Evolutionary conservation across 371 early-diverging fungal species (phyloP), one percentile per base, ranked within the genome.

Genomic region (Aphelidium insulamus): DNA sequence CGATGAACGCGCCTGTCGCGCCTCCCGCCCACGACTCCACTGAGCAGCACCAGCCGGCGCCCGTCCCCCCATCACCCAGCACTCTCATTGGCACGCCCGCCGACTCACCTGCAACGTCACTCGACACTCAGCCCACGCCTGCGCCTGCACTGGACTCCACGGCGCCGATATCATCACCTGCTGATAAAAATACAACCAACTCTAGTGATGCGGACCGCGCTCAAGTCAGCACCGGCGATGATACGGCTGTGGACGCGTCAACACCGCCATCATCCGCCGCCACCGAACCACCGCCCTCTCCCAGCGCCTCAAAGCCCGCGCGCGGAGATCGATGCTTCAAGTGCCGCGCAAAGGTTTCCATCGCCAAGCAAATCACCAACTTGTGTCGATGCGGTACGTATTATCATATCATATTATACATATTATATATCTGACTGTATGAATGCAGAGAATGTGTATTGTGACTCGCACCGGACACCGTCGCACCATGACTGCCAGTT

Each of bases 331-430:
- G 72, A 42, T 80, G 81, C 42, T 70, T 63, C 45, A 48, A 58
- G 41, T 80, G 81, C 50, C 52, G 72, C 44, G 57, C 58, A 22
- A 77, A 72, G 54, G 70, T 80, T 23, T 76, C 74, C 28, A 54
- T 77, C 27, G 76, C 71, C 32, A 80, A 80, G 52, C 80, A 80
- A 54, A 62, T 70, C 5, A 68, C 64, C 34, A 77, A 77, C 57
- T 72, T 68, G 50, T 80, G 81, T 48, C 63, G 73, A 33, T 80
- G 81, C 44, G 59, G 57, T 56, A 46, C 44, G 49, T 17, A 10
- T 25, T 35, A 37, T 18, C 22, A 16, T 12, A 21, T 23, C 7
- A 21, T 36, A 7, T 17, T 36, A 33, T 16, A 23, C 17, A 32
- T n/a, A 10, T 8, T 5, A 12, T 26, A 6, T 26, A 8, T 27